A percentile compares a stretch with the other conserved stretches of the same genome.
These are phyloP conservation scores for Neurospora sp. DNA, from an alignment of 495 filamentous ascomycete species.

Conservation along the genomic window DNA sequence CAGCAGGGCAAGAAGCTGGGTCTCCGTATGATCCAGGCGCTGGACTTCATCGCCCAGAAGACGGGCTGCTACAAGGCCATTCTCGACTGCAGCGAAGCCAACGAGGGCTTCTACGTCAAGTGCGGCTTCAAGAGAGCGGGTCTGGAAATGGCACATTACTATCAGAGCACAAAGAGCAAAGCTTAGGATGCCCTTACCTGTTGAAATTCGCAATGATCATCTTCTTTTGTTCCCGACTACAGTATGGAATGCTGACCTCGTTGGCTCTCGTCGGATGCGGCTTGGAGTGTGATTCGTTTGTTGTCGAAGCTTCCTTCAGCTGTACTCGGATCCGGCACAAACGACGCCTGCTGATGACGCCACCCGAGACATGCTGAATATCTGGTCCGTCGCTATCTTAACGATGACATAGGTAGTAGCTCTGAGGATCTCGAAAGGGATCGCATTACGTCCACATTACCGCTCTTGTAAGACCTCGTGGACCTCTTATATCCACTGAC, in stretches of 20 bases:
- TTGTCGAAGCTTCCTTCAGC: not conserved
- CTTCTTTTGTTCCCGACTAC: not conserved
- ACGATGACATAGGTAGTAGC: not conserved
- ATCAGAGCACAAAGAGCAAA: constrained; percentile 46
- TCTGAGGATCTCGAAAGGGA: not conserved
- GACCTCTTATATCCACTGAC: not conserved
- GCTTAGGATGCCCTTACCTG: constrained; percentile 7
- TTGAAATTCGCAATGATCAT: not conserved
- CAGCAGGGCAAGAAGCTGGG: constrained; percentile 97
- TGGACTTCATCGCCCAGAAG: constrained; percentile 77
- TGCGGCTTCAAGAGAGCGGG: constrained; percentile 92
- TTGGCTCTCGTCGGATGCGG: not conserved
- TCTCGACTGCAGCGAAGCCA: constrained; percentile 52
- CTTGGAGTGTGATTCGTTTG: not conserved
- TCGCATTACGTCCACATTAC: not conserved
- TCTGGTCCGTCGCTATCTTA: not conserved
- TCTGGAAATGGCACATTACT: constrained; percentile 95
- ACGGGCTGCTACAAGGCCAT: constrained; percentile 88
- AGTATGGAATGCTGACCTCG: not conserved
- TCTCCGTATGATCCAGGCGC: constrained; percentile 81
- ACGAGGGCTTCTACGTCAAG: constrained; percentile 98
- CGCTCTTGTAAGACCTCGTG: not conserved
- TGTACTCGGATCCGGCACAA: not conserved
- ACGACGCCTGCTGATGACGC: not conserved
- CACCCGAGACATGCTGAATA: not conserved